Evolutionary conservation across 352 stramenopile genomes (phyloP), one percentile per base, ranked within the genome.

Genomic region (Pythium guiyangense): DNA sequence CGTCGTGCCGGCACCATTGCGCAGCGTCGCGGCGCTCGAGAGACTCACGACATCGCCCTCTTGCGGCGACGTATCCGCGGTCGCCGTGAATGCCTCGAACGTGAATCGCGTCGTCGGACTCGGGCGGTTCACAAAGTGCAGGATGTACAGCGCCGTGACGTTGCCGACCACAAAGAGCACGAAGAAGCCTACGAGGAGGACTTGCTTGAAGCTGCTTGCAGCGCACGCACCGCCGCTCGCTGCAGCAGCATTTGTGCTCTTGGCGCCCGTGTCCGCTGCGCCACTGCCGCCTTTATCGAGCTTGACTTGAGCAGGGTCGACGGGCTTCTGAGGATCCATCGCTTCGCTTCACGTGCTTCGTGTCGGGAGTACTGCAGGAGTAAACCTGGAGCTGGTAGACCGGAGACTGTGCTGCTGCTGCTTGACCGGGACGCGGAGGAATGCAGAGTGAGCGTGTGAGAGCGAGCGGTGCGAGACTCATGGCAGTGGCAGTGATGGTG

Each of bases 111-210:
- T 79, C 0, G 64, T 74, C 11, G 66, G 60, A 27, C 62, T 67
- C 2, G 78, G 72, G 14, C 63, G 67, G 54, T 87, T 67, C 18
- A 71, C 73, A 49, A 89, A 89, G 65, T 87, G 79, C 25, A 90
- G 64, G 31, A 78, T 64, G 66, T 82, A 90, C 20, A 90, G 57
- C 17, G 74, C 79, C 9, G 69, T 71, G 44, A 86, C 55, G 59
- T 89, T 89, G 64, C 73, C 59, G 20, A 87, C 26, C 52, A 87
- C 74, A 45, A 86, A 88, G 48, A 84, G 27, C 50, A 84, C 74
- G 17, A 67, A 70, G 29, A 82, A 27, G 15, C 57, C 27, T n/a
- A 67, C 64, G 26, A 76, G 43, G 6, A 78, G 27, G 20, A 44
- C 49, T n/a, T 48, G 26, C 49, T 62, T 68, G 39, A 58, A 25